A percentile compares a stretch with the other conserved stretches of the same genome.
These are phyloP conservation scores for Taphrina deformans DNA, from an alignment of 1,139 yeast species.

Conservation along the genomic window DNA sequence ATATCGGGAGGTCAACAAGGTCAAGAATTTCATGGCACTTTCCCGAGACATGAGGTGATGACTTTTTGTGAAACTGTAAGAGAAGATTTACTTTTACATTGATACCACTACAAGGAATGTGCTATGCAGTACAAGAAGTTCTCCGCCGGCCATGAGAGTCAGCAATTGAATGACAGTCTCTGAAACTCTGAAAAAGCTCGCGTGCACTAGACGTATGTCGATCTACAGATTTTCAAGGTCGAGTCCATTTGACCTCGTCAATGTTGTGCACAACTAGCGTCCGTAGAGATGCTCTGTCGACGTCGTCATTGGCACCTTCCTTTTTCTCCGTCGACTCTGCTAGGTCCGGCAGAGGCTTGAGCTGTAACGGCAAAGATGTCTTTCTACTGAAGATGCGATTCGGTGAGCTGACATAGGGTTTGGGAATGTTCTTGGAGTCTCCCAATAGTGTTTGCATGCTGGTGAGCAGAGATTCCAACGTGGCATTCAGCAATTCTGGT, in stretches of 20 bases:
- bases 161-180: no score
- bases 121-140: not conserved
- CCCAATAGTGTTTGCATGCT: not conserved
- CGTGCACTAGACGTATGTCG: no score
- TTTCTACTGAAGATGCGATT: not conserved
- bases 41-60: not conserved
- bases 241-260: not conserved
- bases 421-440: not conserved
- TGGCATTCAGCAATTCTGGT: not conserved
- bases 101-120: not conserved
- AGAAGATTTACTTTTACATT: not conserved
- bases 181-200: no score
- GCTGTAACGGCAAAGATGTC: not conserved
- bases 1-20: slow-evolving; percentile 34
- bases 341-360: not conserved
- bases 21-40: not conserved
- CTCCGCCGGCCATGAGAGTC: not conserved
- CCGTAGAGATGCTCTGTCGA: not conserved
- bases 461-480: not conserved
- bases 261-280: slow-evolving; percentile 1
- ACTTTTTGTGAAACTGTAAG: not conserved
- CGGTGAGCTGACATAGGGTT: not conserved
- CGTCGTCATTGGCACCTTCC: not conserved
- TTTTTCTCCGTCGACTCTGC: not conserved
- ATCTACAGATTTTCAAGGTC: not conserved